A percentile compares a stretch with the other conserved stretches of the same genome.
phyloP scores from a whole-genome alignment of 2,329 filamentous ascomycete species.

The Chalara sp. region DNA sequence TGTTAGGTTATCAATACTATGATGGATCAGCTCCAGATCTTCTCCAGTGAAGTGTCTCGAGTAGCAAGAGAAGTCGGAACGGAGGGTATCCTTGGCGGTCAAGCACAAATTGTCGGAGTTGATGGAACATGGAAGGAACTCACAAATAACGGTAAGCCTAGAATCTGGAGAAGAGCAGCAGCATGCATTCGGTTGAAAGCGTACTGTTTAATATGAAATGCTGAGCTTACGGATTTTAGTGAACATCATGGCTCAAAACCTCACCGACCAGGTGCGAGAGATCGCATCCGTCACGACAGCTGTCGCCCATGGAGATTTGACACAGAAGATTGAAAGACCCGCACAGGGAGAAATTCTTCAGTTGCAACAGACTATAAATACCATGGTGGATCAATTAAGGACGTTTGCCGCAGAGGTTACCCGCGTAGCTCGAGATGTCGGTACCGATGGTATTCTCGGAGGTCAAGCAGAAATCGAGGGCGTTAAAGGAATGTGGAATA shows the following conservation, averaged over 20 bases:
- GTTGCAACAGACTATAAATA: conserved; percentile 80
- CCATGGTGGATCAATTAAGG: conserved; percentile 80
- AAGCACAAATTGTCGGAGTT: conserved; percentile 88
- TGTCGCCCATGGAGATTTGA: conserved; percentile 75
- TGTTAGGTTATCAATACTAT: conserved; percentile 75
- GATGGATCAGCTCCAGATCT: conserved; percentile 97
- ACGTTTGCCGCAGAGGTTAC: conserved; percentile 82
- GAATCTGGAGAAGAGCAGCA: not conserved
- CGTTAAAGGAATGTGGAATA: conserved; percentile 85
- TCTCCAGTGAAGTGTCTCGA: conserved; percentile 91
- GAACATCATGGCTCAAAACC: conserved; percentile 77
- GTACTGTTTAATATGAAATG: too few species aligned
- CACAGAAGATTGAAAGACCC: conserved; percentile 76
- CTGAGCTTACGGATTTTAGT: conserved; percentile 38
- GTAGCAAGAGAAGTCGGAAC: conserved; percentile 94
- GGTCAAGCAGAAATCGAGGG: conserved; percentile 79
- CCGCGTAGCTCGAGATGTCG: conserved; percentile 75
- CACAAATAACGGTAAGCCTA: conserved; percentile 67
- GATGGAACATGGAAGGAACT: conserved; percentile 97
- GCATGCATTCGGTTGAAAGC: too few species aligned
- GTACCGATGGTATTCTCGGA: conserved; percentile 75
- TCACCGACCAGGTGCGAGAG: conserved; percentile 78
- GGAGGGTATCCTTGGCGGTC: conserved; percentile 87
- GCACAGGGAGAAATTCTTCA: conserved; percentile 78
- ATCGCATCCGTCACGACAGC: conserved; percentile 80